These are phyloP conservation scores for Bretschneidera sinensis DNA, from an alignment of 345 rosid genomes.

Conservation along the genomic window DNA sequence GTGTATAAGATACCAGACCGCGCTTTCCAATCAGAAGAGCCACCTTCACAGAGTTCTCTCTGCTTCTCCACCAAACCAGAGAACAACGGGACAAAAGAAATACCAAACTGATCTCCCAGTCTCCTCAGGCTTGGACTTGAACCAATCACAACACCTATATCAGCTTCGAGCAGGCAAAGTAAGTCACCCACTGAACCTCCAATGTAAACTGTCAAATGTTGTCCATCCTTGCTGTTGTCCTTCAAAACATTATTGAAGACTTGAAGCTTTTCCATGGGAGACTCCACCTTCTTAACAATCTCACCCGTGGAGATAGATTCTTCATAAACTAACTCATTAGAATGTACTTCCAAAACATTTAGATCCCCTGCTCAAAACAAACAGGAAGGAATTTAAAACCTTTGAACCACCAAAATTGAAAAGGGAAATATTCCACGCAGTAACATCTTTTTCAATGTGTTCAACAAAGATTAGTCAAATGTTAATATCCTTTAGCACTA, in stretches of 20 bases:
- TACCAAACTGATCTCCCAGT: slow-evolving; percentile 41
- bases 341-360: slow-evolving; percentile 31
- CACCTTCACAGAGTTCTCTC: background rate
- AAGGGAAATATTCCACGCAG: too few species aligned
- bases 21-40: slow-evolving; percentile 47
- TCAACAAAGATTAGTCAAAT: background rate
- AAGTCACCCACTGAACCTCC: slow-evolving; percentile 50
- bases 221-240: slow-evolving; percentile 20
- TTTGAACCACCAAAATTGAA: background rate
- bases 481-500: background rate
- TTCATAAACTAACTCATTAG: slow-evolving; percentile 41
- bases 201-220: slow-evolving; percentile 40
- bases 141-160: slow-evolving; percentile 50
- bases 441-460: too few species aligned
- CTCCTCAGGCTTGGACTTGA: slow-evolving; percentile 45
- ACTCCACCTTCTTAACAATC: slow-evolving; percentile 36
- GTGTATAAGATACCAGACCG: slow-evolving; percentile 74
- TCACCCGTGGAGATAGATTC: slow-evolving; percentile 50
- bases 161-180: slow-evolving; percentile 53
- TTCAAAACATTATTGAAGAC: slow-evolving; percentile 30
- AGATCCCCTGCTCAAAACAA: slow-evolving; percentile 30
- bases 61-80: slow-evolving; percentile 29
- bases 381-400: background rate
- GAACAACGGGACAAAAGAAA: slow-evolving; percentile 47
- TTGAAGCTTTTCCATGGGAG: slow-evolving; percentile 43